Conservation (phyloP, 495 filamentous ascomycete species). For the Extremus antarcticus region DNA sequence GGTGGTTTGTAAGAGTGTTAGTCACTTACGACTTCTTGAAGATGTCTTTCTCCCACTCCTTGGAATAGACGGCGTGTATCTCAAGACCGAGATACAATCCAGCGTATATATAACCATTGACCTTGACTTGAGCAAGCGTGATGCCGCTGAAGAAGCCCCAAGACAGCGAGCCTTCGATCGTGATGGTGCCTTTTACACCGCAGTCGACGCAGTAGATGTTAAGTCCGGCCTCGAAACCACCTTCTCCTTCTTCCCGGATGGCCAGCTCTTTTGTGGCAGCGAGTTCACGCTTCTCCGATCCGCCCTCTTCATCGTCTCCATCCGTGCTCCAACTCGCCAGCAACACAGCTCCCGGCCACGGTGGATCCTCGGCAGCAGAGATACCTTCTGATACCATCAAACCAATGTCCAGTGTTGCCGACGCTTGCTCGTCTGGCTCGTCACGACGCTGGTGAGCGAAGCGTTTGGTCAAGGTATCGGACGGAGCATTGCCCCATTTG, state of each 20-base stretch:
- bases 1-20: not conserved
- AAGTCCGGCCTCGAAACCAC: not conserved
- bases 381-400: not conserved
- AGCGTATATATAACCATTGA: not conserved
- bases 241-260: not conserved
- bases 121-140: not conserved
- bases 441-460: not conserved
- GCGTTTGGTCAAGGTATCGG: not conserved
- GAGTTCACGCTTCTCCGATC: not conserved
- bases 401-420: not conserved
- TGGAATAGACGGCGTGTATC: not conserved
- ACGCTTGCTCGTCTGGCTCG: not conserved
- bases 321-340: not conserved
- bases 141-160: not conserved
- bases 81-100: not conserved
- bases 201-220: slow-evolving; percentile 1
- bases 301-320: not conserved
- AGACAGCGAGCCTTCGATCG: not conserved
- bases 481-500: not conserved
- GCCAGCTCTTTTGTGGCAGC: not conserved
- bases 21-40: not conserved
- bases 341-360: not conserved
- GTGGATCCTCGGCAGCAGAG: not conserved
- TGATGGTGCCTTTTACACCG: not conserved
- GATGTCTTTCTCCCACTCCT: not conserved